A percentile compares a stretch with the other conserved stretches of the same genome.
phyloP scores from a whole-genome alignment of 345 rosid genomes.

The Rhodamnia rubescens region DNA sequence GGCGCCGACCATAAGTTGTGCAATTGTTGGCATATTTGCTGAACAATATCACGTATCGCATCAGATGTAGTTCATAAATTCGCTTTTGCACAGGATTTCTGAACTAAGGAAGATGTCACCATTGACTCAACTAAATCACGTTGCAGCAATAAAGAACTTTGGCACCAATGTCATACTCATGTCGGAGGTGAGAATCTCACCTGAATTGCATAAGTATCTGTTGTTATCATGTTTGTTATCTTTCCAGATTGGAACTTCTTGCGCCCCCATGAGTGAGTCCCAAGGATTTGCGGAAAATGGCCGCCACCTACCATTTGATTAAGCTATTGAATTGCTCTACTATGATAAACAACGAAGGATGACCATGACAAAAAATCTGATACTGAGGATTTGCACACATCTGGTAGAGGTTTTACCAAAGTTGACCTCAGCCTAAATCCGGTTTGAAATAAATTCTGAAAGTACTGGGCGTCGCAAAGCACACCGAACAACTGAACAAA shows the following conservation, averaged over 20 bases:
- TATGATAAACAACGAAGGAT: background rate
- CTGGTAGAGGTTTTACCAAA: constrained; percentile 42
- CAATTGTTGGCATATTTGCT: constrained; percentile 85
- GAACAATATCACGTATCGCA: constrained; percentile 3
- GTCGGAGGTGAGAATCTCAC: constrained; percentile 11
- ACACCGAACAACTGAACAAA: constrained; percentile 59
- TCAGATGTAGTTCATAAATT: background rate
- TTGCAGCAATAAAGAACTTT: background rate
- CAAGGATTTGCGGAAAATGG: constrained; percentile 77
- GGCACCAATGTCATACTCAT: background rate
- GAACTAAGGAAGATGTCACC: background rate
- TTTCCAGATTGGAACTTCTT: constrained; percentile 79
- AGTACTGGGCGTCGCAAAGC: constrained; percentile 68
- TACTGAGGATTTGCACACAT: background rate
- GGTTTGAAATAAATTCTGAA: constrained; percentile 79
- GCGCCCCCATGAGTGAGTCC: constrained; percentile 80
- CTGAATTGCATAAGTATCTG: constrained; percentile 87
- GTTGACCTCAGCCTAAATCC: constrained; percentile 88
- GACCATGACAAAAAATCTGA: background rate
- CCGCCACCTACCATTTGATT: constrained; percentile 54
- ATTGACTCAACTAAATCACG: background rate
- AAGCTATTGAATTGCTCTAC: background rate
- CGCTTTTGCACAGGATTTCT: background rate
- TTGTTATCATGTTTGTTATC: constrained; percentile 90
- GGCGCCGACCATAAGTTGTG: constrained; percentile 95